These are phyloP conservation scores for Leccinum rimulosum DNA, from an alignment of 768 basidiomycete species.

Conservation along the genomic window DNA sequence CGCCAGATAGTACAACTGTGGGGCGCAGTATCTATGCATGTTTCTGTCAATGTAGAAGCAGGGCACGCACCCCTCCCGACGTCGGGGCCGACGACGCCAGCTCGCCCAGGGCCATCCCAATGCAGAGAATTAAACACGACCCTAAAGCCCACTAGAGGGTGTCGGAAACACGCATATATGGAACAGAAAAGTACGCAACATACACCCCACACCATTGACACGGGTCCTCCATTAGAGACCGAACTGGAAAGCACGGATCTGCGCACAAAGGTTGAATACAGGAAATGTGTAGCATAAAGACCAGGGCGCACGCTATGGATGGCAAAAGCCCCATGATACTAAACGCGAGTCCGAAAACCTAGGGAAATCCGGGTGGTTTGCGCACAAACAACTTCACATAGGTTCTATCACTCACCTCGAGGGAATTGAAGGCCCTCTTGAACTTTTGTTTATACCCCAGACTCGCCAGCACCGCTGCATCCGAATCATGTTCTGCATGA, in stretches of 20 bases:
- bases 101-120: constrained; percentile 39
- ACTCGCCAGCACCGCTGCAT: constrained; percentile 27
- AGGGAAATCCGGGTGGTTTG: constrained; percentile 4
- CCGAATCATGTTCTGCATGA: constrained; percentile 8
- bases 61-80: constrained; percentile 33
- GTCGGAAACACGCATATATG: neutral
- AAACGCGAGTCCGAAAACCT: constrained; percentile 71
- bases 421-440: constrained; percentile 29
- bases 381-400: too few relatives aligned
- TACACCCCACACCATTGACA: constrained; percentile 43
- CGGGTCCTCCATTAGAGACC: constrained; percentile 46
- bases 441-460: constrained; percentile 37
- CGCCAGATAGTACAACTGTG: constrained; percentile 63
- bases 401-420: constrained; percentile 22
- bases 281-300: constrained; percentile 5
- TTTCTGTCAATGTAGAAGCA: neutral
- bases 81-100: constrained; percentile 39
- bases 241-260: constrained; percentile 45
- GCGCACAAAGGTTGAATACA: neutral
- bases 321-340: constrained; percentile 67
- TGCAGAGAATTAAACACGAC: constrained; percentile 33
- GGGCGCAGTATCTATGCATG: neutral
- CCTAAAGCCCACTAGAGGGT: constrained; percentile 33
- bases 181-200: constrained; percentile 5
- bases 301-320: constrained; percentile 49